Conservation (phyloP, 345 rosid species). For the Alliaria petiolata region DNA sequence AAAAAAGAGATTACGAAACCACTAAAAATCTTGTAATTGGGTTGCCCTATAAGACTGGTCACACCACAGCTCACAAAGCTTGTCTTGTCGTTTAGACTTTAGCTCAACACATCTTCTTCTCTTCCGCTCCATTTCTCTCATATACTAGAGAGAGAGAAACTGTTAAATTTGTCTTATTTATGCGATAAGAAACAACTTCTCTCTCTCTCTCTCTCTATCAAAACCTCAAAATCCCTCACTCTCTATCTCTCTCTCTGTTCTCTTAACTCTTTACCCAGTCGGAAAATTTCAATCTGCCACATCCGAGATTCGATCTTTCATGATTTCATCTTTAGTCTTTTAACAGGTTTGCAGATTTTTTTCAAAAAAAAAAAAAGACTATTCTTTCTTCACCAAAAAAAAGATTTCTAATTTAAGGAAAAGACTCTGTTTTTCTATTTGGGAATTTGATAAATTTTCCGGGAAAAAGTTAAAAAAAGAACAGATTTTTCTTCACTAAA, state of each 20-base stretch:
- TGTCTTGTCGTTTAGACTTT: slow-evolving; percentile 26
- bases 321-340: background rate
- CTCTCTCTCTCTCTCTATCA: background rate
- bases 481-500: too few species aligned
- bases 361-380: too few species aligned
- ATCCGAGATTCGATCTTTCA: background rate
- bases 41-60: slow-evolving; percentile 28
- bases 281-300: background rate
- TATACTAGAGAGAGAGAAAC: background rate
- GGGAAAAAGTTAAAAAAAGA: background rate
- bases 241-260: background rate
- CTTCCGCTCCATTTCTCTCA: background rate
- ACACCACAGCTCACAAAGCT: slow-evolving; percentile 24
- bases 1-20: slow-evolving; percentile 13
- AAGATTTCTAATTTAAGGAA: background rate
- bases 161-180: slow-evolving; percentile 19
- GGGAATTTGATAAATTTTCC: background rate
- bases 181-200: background rate
- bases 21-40: slow-evolving; percentile 7
- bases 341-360: background rate
- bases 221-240: background rate
- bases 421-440: background rate
- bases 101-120: slow-evolving; percentile 14
- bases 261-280: background rate
- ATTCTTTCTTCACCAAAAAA: background rate